phyloP scores from a whole-genome alignment of 2,329 filamentous ascomycete species.

The Westerdykella aurantiaca region DNA sequence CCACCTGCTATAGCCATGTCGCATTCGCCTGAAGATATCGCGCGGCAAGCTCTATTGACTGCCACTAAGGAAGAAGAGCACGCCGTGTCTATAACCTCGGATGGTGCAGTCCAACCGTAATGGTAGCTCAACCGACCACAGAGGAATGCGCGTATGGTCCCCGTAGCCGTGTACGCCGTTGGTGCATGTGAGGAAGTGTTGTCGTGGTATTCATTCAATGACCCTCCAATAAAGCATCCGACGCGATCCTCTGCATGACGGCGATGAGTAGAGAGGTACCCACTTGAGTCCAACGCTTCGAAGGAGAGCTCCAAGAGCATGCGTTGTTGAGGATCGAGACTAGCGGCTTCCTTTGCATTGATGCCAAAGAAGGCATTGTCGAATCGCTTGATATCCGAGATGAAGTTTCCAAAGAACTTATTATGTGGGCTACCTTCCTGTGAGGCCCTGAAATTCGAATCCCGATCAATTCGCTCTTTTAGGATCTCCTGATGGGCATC shows the following conservation, averaged over 20 bases:
- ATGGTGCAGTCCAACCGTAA: constrained; percentile 23
- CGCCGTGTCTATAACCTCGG: constrained; percentile 31
- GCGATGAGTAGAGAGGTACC: constrained; percentile 11
- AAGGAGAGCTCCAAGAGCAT: constrained; percentile 25
- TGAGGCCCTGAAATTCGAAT: constrained; percentile 3
- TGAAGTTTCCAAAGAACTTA: constrained; percentile 16
- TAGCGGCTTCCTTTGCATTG: constrained; percentile 14
- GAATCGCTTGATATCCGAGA: constrained; percentile 25
- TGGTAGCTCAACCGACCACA: constrained; percentile 19
- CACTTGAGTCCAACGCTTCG: constrained; percentile 38
- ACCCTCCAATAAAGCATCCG: constrained; percentile 32
- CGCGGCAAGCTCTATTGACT: constrained; percentile 24
- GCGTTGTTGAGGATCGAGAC: constrained; percentile 26
- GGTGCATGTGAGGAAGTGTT: constrained; percentile 11
- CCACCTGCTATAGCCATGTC: constrained; percentile 34
- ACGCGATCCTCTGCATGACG: constrained; percentile 12
- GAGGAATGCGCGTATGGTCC: constrained; percentile 19
- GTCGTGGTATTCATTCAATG: constrained; percentile 27
- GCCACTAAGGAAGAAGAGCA: constrained; percentile 31
- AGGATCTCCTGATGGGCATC: constrained; percentile 5
- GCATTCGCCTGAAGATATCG: constrained; percentile 25
- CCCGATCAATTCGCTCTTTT: constrained; percentile 4
- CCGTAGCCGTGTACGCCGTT: constrained; percentile 15
- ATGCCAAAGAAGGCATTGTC: constrained; percentile 29
- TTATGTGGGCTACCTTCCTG: constrained; percentile 3